Evolutionary conservation across 2,329 filamentous ascomycete genomes (phyloP), one percentile per base, ranked within the genome.

Genomic region (Epichloe sylvatica): DNA sequence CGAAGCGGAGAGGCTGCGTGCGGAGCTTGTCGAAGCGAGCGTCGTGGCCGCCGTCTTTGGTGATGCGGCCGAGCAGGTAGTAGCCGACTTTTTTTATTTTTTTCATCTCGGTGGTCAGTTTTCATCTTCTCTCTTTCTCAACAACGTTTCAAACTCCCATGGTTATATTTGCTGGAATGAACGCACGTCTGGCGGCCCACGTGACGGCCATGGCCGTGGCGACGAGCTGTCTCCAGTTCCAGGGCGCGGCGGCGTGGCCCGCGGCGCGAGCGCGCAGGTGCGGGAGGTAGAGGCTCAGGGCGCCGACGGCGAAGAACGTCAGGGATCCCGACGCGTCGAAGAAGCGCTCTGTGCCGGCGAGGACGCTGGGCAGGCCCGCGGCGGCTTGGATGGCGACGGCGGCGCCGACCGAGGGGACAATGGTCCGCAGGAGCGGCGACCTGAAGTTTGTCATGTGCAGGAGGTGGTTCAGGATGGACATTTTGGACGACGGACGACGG

Each of bases 321-420:
- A 82, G 59, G 13, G 79, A 80, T 45, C 82, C 82, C 2, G 78
- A 81, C 45, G 82, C 63, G 60, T 86, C 83, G 61, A 83, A 86
- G 69, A 83, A 83, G 37, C 77, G 74, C 59, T 86, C 83, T 6
- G 77, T 76, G 57, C 79, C 73, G 34, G 70, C 67, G 25, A 73
- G 54, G 52, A 83, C 77, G 5, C 79, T 83, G 5, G 82, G 82
- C 2, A 81, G 60, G 4, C 78, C 81, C 6, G 78, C 76, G 39
- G 73, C 77, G 8, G 74, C 70, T 66, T 85, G 82, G 44, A 85
- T 69, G 2, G 75, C 76, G 56, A 80, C 80, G 2, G 80, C 80
- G 9, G 81, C 73, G 5, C 74, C 74, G 12, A 83, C 72, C 36
- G 74, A 74, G 2, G 81, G 82, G 2, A 83, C 68, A 9, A 83